Percentiles rank a stretch among this genome's conserved stretches.
Evolutionary conservation across 75 land plant species (phyloP).

Genomic region (Pseudotsuga menziesii): DNA sequence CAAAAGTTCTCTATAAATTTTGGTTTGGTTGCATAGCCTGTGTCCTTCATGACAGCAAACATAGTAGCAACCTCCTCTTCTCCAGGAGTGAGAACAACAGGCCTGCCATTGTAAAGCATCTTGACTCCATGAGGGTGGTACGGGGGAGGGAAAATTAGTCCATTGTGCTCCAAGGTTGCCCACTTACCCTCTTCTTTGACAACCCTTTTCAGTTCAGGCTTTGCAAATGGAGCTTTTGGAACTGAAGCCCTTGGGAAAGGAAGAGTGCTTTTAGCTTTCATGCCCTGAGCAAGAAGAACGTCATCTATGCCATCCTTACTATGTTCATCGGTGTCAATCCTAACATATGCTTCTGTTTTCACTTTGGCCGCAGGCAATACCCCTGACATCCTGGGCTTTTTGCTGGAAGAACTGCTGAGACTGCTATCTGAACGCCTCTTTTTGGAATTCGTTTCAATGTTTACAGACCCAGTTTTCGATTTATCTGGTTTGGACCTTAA

Average conservation of each 20-base stretch:
- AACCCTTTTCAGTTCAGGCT: constrained; percentile 38
- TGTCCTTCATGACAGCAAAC: too few relatives aligned
- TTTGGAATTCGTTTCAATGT: constrained; percentile 8
- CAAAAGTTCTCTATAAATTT: too few relatives aligned
- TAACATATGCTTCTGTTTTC: constrained; percentile 17
- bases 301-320: constrained; percentile 51
- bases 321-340: constrained; percentile 15
- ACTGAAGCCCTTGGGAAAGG: constrained; percentile 10
- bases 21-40: too few relatives aligned
- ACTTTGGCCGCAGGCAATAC: too few relatives aligned
- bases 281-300: constrained; percentile 54
- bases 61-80: too few relatives aligned
- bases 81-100: too few relatives aligned
- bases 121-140: too few relatives aligned
- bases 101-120: too few relatives aligned
- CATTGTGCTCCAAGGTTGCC: too few relatives aligned
- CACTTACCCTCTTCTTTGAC: constrained; percentile 73
- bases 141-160: too few relatives aligned
- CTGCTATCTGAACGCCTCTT: constrained; percentile 40
- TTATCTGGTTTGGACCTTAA: constrained; percentile 17
- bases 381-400: constrained; percentile 32
- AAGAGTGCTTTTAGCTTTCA: constrained; percentile 21
- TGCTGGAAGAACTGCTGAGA: constrained; percentile 15
- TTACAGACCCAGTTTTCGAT: neutral
- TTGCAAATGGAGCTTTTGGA: constrained; percentile 11